Evolutionary conservation across 2,329 filamentous ascomycete genomes (phyloP), one percentile per base, ranked within the genome.

Genomic region (Botryosphaeria dothidea): DNA sequence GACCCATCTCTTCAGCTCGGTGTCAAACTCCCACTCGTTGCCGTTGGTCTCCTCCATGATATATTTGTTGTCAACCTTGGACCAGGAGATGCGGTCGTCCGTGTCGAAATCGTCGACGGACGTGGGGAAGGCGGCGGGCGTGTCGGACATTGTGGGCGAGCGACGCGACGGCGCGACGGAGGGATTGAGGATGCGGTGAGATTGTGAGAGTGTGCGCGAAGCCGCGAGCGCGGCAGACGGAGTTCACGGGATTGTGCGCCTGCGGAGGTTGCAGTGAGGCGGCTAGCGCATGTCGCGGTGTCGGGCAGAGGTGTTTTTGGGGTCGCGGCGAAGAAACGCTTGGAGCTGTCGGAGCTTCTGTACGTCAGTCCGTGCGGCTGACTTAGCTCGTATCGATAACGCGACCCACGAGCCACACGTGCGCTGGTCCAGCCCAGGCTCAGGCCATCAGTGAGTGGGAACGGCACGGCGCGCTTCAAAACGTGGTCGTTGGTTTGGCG

Each of bases 21-120:
- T 79, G 77, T 96, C 89, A 80, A 90, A 97, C 75, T 93, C 91
- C 80, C 90, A 96, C 77, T 97, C 93, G 67, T 88, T 86, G 61
- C 92, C 56, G 64, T 73, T 74, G 11, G 68, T 65, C 9, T 48
- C 65, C 54, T 75, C 72, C 21, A 52, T 43, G 13, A 75, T 68
- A 70, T 71, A 76, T 19, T 62, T 15, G 6, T 66, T 68, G 51
- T 74, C 73, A 41, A 73, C 69, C 19, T 70, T 71, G 31, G 69
- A 43, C 0, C 71, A 75, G 17, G 74, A 67, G 41, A 75, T 62
- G 31, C 69, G 68, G 15, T 65, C 58, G 58, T 73, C 71, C 27
- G 60, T 36, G 4, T 58, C 49, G 65, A 73, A 72, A 4, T 69
- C 66, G 21, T 66, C 67, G 8, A 48, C n/a, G n/a, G 62, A 43